These are phyloP conservation scores for Funneliformis caledonium DNA, from an alignment of 371 early-diverging fungal species.

Conservation along the genomic window DNA sequence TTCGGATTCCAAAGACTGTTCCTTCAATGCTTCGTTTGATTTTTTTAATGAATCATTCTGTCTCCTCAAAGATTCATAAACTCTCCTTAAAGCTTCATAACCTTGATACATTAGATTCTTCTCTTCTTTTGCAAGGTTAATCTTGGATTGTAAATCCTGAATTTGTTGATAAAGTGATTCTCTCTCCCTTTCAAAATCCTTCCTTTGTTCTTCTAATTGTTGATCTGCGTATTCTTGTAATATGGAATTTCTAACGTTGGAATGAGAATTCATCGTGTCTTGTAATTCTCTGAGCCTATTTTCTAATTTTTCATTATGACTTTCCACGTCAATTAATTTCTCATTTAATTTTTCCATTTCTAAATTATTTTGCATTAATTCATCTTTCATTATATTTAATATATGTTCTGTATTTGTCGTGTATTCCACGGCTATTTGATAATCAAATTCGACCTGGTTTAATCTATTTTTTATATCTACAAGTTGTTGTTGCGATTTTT, in stretches of 20 bases:
- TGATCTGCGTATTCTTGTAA: constrained; percentile 28
- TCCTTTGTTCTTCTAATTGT: constrained; percentile 15
- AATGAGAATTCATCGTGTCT: neutral
- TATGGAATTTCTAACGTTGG: constrained; percentile 5
- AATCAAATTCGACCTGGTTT: constrained; percentile 48
- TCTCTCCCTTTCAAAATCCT: constrained; percentile 13
- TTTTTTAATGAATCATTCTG: constrained; percentile 29
- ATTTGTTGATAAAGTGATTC: constrained; percentile 10
- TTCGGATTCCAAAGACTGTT: neutral
- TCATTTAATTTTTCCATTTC: constrained; percentile 41
- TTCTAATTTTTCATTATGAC: constrained; percentile 37
- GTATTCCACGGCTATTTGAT: constrained; percentile 48
- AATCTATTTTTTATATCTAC: constrained; percentile 39
- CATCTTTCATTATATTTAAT: constrained; percentile 46
- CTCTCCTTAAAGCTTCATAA: constrained; percentile 30
- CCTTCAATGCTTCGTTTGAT: neutral
- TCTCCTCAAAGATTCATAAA: constrained; percentile 24
- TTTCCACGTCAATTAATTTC: constrained; percentile 37
- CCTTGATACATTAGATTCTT: constrained; percentile 22
- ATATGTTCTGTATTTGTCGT: constrained; percentile 45
- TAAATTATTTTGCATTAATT: constrained; percentile 40
- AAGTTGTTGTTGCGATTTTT: constrained; percentile 9
- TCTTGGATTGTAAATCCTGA: constrained; percentile 12
- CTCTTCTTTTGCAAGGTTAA: constrained; percentile 15
- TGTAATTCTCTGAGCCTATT: constrained; percentile 35